Evolutionary conservation across 2,329 filamentous ascomycete genomes (phyloP).

Genomic region (Ophiostoma ulmi): DNA sequence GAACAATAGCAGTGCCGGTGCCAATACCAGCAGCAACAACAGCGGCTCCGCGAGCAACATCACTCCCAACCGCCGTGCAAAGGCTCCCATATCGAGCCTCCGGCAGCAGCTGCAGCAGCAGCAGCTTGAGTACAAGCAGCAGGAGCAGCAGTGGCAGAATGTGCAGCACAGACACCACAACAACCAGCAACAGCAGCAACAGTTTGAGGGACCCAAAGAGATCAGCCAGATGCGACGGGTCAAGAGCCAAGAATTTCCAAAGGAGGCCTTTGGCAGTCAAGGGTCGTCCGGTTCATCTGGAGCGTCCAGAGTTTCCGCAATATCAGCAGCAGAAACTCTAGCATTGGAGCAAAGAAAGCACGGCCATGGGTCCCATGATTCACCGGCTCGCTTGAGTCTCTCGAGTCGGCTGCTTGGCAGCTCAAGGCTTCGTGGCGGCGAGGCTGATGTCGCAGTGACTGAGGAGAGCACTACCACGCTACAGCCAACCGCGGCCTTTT

Average conservation of each 20-base stretch:
- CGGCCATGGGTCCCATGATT: conserved; percentile 30
- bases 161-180: neutral
- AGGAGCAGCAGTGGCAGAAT: conserved; percentile 15
- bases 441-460: neutral
- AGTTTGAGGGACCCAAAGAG: conserved; percentile 3
- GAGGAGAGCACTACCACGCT: neutral
- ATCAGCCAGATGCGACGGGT: neutral
- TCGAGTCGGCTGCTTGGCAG: conserved; percentile 41
- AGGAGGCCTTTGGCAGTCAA: neutral
- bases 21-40: neutral
- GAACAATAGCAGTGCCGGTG: neutral
- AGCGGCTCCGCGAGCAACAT: neutral
- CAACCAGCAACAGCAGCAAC: conserved; percentile 20
- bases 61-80: conserved; percentile 11
- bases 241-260: conserved; percentile 12
- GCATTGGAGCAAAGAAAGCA: neutral
- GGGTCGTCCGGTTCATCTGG: neutral
- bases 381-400: conserved; percentile 45
- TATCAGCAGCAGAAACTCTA: conserved; percentile 22
- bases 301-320: neutral
- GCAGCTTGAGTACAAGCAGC: conserved; percentile 20
- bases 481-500: neutral
- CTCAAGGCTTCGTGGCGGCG: conserved; percentile 18
- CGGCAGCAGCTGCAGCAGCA: conserved; percentile 23
- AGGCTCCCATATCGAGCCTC: conserved; percentile 14